These are phyloP conservation scores for Debaryomycetaceae sp. DNA, from an alignment of 1,139 yeast species.

Conservation along the genomic window DNA sequence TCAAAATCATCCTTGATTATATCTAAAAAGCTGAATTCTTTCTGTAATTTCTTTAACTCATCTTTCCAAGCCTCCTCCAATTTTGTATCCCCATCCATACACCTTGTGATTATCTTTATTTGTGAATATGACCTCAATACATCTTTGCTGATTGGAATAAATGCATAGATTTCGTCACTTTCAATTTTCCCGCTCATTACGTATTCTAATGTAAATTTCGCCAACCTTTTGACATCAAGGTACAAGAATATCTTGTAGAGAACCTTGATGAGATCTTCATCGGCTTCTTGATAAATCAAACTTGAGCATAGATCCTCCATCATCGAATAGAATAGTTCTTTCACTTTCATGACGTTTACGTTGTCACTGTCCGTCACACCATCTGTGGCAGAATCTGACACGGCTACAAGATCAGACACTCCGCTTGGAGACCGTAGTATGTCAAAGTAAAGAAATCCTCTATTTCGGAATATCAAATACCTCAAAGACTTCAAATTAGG, in stretches of 20 bases:
- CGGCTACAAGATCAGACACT: slow-evolving; percentile 4
- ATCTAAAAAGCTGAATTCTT: slow-evolving; percentile 22
- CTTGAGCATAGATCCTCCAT: slow-evolving; percentile 57
- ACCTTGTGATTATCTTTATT: slow-evolving; percentile 1
- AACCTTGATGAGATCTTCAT: slow-evolving; percentile 46
- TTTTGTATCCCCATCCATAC: neutral
- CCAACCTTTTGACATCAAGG: slow-evolving; percentile 48
- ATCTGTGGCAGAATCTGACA: slow-evolving; percentile 2
- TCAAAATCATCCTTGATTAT: slow-evolving; percentile 29
- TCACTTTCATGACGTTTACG: slow-evolving; percentile 11
- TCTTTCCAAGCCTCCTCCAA: neutral
- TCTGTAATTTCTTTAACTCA: slow-evolving; percentile 5
- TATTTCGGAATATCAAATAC: slow-evolving; percentile 74
- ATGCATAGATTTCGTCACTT: slow-evolving; percentile 43
- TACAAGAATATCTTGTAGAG: slow-evolving; percentile 48
- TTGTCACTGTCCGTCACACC: slow-evolving; percentile 5
- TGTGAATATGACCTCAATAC: slow-evolving; percentile 8
- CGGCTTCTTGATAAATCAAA: slow-evolving; percentile 63
- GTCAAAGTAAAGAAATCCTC: slow-evolving; percentile 69
- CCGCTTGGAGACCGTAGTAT: slow-evolving; percentile 23
- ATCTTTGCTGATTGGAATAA: slow-evolving; percentile 23
- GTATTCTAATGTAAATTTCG: slow-evolving; percentile 64
- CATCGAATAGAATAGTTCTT: slow-evolving; percentile 36
- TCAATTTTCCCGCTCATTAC: slow-evolving; percentile 47
- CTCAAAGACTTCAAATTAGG: slow-evolving; percentile 73